phyloP scores from a whole-genome alignment of 129 eudicot genomes.

The Sambucus nigra region DNA sequence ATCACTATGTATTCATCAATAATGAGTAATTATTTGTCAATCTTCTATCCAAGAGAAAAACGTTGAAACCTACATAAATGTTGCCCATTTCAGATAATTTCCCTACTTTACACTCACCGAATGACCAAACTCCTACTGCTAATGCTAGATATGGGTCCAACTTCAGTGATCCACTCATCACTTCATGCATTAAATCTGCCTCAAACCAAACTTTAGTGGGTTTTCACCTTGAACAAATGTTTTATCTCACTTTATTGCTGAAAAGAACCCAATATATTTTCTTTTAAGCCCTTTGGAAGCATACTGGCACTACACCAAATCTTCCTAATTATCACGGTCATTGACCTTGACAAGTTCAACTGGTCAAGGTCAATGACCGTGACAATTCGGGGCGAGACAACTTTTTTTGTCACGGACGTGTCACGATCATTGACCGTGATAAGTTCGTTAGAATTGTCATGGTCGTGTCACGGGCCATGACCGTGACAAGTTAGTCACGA shows the following conservation, averaged over 20 bases:
- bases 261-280: constrained; percentile 56
- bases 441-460: no score
- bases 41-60: background rate
- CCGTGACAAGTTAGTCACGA: no score
- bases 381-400: no score
- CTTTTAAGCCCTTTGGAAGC: constrained; percentile 91
- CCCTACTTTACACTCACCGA: background rate
- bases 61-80: background rate
- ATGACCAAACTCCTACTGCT: constrained; percentile 11
- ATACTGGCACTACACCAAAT: no score
- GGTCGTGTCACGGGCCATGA: no score
- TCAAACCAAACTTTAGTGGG: constrained; percentile 9
- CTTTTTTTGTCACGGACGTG: no score
- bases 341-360: no score
- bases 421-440: no score
- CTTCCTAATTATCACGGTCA: no score
- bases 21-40: background rate
- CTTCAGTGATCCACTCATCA: constrained; percentile 15
- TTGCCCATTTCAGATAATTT: background rate
- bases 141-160: constrained; percentile 16
- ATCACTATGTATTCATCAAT: background rate
- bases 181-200: constrained; percentile 16
- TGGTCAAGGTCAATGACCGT: no score
- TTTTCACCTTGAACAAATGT: constrained; percentile 12
- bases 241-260: constrained; percentile 41